phyloP scores from a whole-genome alignment of 495 filamentous ascomycete species.

The Aspergillus nidulans region DNA sequence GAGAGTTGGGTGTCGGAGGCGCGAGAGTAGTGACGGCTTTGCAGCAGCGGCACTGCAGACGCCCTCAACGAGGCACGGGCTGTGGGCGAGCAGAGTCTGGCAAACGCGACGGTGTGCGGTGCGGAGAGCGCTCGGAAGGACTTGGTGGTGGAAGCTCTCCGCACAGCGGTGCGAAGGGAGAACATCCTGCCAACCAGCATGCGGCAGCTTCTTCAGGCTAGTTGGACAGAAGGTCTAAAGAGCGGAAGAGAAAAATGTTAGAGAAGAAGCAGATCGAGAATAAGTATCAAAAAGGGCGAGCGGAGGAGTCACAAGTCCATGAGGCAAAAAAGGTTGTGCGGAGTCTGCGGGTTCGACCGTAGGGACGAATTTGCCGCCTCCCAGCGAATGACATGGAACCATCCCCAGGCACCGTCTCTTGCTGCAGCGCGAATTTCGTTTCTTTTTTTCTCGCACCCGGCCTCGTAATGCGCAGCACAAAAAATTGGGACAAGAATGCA shows the following conservation, averaged over 20 bases:
- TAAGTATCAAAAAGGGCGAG: background rate
- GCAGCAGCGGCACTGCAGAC: conserved; percentile 26
- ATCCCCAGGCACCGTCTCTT: conserved; percentile 27
- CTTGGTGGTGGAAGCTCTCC: conserved; percentile 44
- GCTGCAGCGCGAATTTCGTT: conserved; percentile 13
- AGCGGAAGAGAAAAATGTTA: conserved; percentile 13
- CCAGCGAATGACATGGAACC: conserved; percentile 15
- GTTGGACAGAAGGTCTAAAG: conserved; percentile 15
- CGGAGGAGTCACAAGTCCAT: conserved; percentile 16
- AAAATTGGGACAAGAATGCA: background rate
- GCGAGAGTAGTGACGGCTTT: conserved; percentile 44
- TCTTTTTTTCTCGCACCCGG: conserved; percentile 1
- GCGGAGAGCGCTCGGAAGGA: conserved; percentile 47
- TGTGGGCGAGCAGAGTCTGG: conserved; percentile 26
- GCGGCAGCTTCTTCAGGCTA: conserved; percentile 42
- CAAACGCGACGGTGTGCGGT: conserved; percentile 33
- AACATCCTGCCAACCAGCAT: conserved; percentile 47
- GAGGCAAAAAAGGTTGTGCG: conserved; percentile 21
- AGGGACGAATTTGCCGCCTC: conserved; percentile 16
- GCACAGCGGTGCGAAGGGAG: conserved; percentile 48
- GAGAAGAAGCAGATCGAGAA: conserved; percentile 2
- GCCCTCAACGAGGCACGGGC: conserved; percentile 24
- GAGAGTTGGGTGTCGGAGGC: conserved; percentile 44
- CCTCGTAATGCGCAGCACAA: background rate
- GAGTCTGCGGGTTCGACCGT: conserved; percentile 18